A percentile compares a stretch with the other conserved stretches of the same genome.
phyloP scores from a whole-genome alignment of 1,284 basidiomycete genomes.

The Sutorius eximius region DNA sequence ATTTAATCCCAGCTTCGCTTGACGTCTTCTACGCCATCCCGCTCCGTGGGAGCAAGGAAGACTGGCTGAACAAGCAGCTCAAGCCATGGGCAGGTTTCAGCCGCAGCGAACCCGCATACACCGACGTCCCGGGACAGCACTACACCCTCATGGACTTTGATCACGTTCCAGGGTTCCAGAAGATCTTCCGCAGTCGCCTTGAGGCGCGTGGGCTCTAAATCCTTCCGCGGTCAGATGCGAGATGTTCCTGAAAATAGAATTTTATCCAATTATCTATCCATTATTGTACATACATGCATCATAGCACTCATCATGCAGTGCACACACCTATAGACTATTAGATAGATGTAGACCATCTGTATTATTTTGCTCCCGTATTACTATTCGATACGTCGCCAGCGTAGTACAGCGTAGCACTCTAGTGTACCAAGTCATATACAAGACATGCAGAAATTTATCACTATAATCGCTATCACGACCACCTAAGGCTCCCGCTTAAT shows the following conservation, averaged over 20 bases:
- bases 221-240: background rate
- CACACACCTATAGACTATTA: background rate
- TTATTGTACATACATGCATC: background rate
- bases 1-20: too few species aligned
- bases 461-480: too few species aligned
- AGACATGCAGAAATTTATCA: background rate
- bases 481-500: too few species aligned
- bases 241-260: background rate
- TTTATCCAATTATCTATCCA: background rate
- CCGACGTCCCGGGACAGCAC: conserved; percentile 34
- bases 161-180: conserved; percentile 35
- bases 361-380: background rate
- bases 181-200: conserved; percentile 32
- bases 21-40: too few species aligned
- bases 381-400: background rate
- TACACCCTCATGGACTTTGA: conserved; percentile 38
- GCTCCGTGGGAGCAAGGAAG: too few species aligned
- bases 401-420: background rate
- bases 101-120: conserved; percentile 27
- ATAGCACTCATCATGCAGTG: background rate
- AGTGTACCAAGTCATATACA: background rate
- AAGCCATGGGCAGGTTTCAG: conserved; percentile 14
- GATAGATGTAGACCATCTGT: background rate
- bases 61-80: too few species aligned
- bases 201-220: conserved; percentile 29